phyloP scores from a whole-genome alignment of 2,329 filamentous ascomycete genomes.

The Aureobasidium sp. region DNA sequence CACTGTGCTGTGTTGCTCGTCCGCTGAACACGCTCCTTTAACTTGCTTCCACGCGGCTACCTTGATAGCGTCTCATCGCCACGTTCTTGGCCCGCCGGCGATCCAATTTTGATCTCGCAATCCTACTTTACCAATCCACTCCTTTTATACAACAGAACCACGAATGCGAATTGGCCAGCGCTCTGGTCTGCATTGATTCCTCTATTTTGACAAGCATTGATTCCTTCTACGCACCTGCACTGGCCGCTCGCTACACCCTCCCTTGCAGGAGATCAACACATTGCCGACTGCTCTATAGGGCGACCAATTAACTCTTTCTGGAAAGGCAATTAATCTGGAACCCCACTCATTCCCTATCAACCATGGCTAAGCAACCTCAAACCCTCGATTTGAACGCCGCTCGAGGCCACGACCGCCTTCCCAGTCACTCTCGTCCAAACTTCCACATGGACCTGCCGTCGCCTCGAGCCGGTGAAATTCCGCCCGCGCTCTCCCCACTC shows the following conservation, averaged over 20 bases:
- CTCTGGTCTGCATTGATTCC: not conserved
- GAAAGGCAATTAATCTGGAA: constrained; percentile 12
- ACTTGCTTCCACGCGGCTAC: not conserved
- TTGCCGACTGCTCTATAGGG: not conserved
- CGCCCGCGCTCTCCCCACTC: constrained; percentile 84
- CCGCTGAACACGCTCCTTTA: constrained; percentile 1
- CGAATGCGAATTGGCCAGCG: constrained; percentile 5
- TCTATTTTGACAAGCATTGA: not conserved
- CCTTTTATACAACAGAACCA: not conserved
- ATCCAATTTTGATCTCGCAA: not conserved
- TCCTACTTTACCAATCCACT: not conserved
- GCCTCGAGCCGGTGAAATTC: constrained; percentile 51
- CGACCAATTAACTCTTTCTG: constrained; percentile 10
- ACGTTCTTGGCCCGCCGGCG: constrained; percentile 3
- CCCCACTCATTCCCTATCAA: constrained; percentile 2
- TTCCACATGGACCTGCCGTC: constrained; percentile 36
- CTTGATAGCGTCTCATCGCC: constrained; percentile 4
- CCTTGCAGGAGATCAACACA: constrained; percentile 2
- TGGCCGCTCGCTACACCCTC: constrained; percentile 1
- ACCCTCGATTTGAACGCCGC: constrained; percentile 18
- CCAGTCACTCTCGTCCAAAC: constrained; percentile 19
- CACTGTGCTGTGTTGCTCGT: not conserved
- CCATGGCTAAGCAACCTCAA: constrained; percentile 17
- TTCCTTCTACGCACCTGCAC: not conserved
- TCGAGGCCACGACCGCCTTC: constrained; percentile 18